A percentile compares a stretch with the other conserved stretches of the same genome.
Evolutionary conservation across 805 yeast genomes (phyloP).

Genomic region (Kodamaea jinghongensis): DNA sequence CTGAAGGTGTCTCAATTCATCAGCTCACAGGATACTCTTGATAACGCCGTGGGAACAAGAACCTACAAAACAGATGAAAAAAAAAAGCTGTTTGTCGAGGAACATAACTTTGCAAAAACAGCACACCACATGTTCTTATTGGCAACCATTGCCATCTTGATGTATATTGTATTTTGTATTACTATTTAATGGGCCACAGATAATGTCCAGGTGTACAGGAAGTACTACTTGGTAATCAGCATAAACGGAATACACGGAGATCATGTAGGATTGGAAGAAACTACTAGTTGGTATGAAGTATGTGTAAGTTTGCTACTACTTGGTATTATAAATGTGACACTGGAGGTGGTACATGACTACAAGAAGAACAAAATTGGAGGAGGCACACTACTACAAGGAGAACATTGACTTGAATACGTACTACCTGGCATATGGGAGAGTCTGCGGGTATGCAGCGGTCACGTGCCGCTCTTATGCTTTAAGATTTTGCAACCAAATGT

Average conservation of each 20-base stretch:
- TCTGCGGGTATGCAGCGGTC: background rate
- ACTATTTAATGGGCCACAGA: slow-evolving; percentile 15
- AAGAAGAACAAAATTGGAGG: too few relatives aligned
- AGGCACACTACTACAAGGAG: too few relatives aligned
- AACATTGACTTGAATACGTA: too few relatives aligned
- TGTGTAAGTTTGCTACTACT: too few relatives aligned
- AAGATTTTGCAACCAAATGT: slow-evolving; percentile 10
- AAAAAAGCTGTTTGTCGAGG: slow-evolving; percentile 27
- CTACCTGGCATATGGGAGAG: background rate
- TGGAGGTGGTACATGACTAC: too few relatives aligned
- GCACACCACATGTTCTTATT: slow-evolving; percentile 12
- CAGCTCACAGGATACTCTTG: slow-evolving; percentile 4
- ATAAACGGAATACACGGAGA: too few relatives aligned
- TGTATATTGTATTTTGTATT: slow-evolving; percentile 22
- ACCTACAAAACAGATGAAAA: slow-evolving; percentile 22
- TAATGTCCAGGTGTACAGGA: too few relatives aligned
- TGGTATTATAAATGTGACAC: too few relatives aligned
- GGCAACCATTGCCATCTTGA: slow-evolving; percentile 16
- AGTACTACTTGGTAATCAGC: too few relatives aligned
- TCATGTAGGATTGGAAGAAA: too few relatives aligned
- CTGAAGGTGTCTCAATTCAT: slow-evolving; percentile 5
- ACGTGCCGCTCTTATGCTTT: too few relatives aligned
- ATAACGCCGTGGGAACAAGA: slow-evolving; percentile 13
- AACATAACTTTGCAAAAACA: slow-evolving; percentile 18
- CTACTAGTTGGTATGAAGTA: too few relatives aligned